Conservation (phyloP, 306 rosid genomes). For the Cucumis melo region DNA sequence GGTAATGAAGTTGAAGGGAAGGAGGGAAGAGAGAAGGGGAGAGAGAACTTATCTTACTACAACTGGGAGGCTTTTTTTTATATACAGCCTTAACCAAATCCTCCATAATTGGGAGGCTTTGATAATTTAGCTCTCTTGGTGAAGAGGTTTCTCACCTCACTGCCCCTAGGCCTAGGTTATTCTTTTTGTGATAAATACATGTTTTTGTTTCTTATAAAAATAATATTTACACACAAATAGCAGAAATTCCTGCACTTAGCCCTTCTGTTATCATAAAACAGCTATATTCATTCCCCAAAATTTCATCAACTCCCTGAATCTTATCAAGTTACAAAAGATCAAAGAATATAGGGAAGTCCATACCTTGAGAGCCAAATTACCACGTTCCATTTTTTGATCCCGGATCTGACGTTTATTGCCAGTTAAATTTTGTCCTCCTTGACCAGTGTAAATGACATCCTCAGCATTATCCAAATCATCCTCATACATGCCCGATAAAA, state of each 20-base stretch:
- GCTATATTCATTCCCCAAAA: not conserved
- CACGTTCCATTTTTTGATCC: constrained; percentile 70
- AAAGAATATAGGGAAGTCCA: not conserved
- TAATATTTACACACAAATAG: not conserved
- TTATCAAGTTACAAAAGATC: not conserved
- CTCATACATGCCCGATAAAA: constrained; percentile 89
- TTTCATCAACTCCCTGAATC: not conserved
- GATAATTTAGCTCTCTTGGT: no score
- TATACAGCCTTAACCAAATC: no score
- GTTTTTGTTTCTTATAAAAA: no score
- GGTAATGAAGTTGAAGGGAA: no score
- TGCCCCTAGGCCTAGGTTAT: no score
- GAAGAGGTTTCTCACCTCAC: no score
- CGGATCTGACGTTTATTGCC: constrained; percentile 73
- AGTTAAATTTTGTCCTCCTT: constrained; percentile 84
- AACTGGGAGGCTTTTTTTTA: no score
- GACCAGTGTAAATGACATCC: constrained; percentile 87
- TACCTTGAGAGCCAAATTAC: constrained; percentile 93
- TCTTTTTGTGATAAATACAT: no score
- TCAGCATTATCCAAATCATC: constrained; percentile 95
- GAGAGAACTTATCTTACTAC: no score
- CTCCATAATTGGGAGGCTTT: no score
- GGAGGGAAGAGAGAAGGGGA: no score
- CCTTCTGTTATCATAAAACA: not conserved
- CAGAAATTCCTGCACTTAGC: not conserved